Base-by-base conservation (phyloP, 306 rosid species). In the Vigna mungo region DNA sequence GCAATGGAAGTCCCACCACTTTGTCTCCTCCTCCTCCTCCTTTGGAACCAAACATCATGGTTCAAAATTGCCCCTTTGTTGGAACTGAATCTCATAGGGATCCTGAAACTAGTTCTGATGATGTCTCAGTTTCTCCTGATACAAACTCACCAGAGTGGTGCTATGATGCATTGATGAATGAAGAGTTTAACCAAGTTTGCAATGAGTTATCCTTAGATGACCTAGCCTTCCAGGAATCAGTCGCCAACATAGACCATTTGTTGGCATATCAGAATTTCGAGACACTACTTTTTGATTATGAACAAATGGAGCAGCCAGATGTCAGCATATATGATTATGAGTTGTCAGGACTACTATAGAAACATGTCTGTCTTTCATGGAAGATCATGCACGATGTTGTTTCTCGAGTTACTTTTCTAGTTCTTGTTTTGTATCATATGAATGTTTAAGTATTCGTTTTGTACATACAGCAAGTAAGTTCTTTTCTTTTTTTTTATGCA, bases 301-400 rank as follows among this genome's bases (percentile, higher is more conserved):
- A 66, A 30, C 81, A 77, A 39, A 72, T 80, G 23, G 85, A 72
- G 71, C 76, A 61, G 79, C 72, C 76, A 74, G 89, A 77, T 66
- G 77, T 86, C 25, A 83, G 85, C 77, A 83, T 81, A 63, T 86
- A 80, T 59, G 89, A 86, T 63, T 86, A 81, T 25, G 87, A 86
- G 71, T 63, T 80, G 70, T 77, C 83, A 41, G 89, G 85, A 71
- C 27, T 83, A 18, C 23, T 86, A 62, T 86, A 47, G 17, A 39
- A 39, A 11, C 18, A 36, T 44, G n/a, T 53, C 13, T 20, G 6
- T 43, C 43, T 18, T 76, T 76, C 30, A 41, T 72, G 49, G 71
- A 37, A 74, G 48, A 61, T 78, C 75, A 64, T 49, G 15, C 9
- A 41, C 49, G 41, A 60, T 70, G 65, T 79, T 66, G 17, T 51